Evolutionary conservation across 805 yeast genomes (phyloP), one percentile per base, ranked within the genome.

Genomic region (Lachancea sp.): DNA sequence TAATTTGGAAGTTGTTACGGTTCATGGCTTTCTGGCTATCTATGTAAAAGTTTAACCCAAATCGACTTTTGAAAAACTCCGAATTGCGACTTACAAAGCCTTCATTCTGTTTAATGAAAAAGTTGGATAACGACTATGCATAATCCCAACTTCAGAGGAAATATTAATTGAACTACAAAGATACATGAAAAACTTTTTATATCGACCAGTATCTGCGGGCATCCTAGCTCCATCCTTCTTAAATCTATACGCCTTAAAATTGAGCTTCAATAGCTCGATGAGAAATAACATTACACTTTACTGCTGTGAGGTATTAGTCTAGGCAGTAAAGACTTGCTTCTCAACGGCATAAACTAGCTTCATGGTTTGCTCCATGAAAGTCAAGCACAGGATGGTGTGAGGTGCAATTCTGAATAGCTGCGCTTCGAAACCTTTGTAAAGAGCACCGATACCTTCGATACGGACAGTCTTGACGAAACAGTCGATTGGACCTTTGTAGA

Each of bases 281-380:
- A 30, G 21, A 30, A 7, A 30, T 12, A 30, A 7, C n/a, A 16
- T 12, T 17, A 16, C 9, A 16, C 16, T 9, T 17, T 30, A 13
- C 21, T 13, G n/a, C n/a, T 6, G 18, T n/a, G n/a, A n/a, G n/a
- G n/a, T n/a, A n/a, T n/a, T n/a, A 11, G 13, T 17, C 20, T 24
- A 38, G 5, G 41, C 31, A n/a, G 22, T 21, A 26, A 40, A 22
- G 5, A 40, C 20, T 17, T 40, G 55, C 19, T 45, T 50, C 45
- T 69, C 73, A 16, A 67, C 50, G n/a, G 56, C 50, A 38, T 62
- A 61, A 28, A 68, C 64, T 41, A 78, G 62, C 49, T 79, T 78
- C 86, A 86, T 81, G 8, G 96, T 83, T 58, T 86, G 95, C 66
- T 92, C 98, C 96, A 90, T 87, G 57, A 92, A 87, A 51, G 88